phyloP scores from a whole-genome alignment of 768 basidiomycete species.

The Russula ochroleuca region DNA sequence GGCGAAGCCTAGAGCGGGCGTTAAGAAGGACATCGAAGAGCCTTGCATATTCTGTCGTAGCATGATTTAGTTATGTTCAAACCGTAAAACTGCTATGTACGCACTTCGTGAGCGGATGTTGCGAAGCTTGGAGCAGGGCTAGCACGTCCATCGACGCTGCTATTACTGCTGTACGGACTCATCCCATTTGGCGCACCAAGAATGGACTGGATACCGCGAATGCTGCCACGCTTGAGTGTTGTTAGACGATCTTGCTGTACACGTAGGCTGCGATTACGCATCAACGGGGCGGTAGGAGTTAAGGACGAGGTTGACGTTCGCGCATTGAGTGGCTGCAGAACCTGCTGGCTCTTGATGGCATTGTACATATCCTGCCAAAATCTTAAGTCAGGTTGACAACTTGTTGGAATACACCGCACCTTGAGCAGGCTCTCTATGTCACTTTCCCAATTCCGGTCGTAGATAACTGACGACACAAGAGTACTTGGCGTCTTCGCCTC shows the following conservation, averaged over 20 bases:
- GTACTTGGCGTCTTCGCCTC: constrained; percentile 38
- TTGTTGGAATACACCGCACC: constrained; percentile 40
- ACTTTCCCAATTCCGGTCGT: constrained; percentile 71
- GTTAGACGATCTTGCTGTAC: constrained; percentile 62
- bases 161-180: constrained; percentile 82
- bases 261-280: constrained; percentile 69
- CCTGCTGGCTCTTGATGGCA: constrained; percentile 86
- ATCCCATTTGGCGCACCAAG: constrained; percentile 57
- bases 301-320: constrained; percentile 55
- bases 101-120: constrained; percentile 80
- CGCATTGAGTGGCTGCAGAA: constrained; percentile 68
- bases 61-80: constrained; percentile 16
- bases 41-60: constrained; percentile 50
- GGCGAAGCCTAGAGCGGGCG: constrained; percentile 92
- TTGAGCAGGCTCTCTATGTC: constrained; percentile 87
- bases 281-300: constrained; percentile 47
- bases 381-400: constrained; percentile 10
- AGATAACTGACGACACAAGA: constrained; percentile 40
- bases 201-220: constrained; percentile 82
- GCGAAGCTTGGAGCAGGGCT: constrained; percentile 95
- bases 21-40: constrained; percentile 65
- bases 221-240: constrained; percentile 85
- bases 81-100: constrained; percentile 18
- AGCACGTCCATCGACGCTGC: constrained; percentile 80
- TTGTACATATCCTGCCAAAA: constrained; percentile 83